These are phyloP conservation scores for Ceratocystiopsis minuta DNA, from an alignment of 2,329 filamentous ascomycete species.

Conservation along the genomic window DNA sequence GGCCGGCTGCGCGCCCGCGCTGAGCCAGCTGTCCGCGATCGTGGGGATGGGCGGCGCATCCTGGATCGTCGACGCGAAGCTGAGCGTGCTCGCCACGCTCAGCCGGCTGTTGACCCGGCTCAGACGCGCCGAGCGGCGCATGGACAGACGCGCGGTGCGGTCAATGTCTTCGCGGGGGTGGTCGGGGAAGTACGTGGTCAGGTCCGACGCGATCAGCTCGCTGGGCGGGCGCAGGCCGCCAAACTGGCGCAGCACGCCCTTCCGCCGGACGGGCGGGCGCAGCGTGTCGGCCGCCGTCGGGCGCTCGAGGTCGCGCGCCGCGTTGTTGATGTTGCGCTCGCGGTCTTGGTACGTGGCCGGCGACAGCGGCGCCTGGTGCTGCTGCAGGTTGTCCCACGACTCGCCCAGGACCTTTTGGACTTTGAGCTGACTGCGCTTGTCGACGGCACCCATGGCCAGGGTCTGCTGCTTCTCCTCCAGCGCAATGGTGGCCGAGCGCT, in stretches of 20 bases:
- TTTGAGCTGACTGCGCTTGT: slow-evolving; percentile 69
- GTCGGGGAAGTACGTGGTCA: slow-evolving; percentile 94
- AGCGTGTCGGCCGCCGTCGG: slow-evolving; percentile 30
- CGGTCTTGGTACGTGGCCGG: slow-evolving; percentile 57
- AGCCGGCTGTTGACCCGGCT: slow-evolving; percentile 86
- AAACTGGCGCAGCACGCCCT: slow-evolving; percentile 55
- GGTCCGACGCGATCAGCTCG: slow-evolving; percentile 89
- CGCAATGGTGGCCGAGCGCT: slow-evolving; percentile 75
- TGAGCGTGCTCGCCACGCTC: slow-evolving; percentile 84
- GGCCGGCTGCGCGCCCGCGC: slow-evolving; percentile 31
- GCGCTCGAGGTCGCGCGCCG: slow-evolving; percentile 39
- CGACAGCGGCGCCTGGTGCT: slow-evolving; percentile 55
- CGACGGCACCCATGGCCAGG: slow-evolving; percentile 44
- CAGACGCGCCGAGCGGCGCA: slow-evolving; percentile 74
- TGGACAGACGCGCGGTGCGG: slow-evolving; percentile 80
- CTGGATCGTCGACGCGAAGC: slow-evolving; percentile 77
- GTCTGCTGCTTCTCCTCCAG: slow-evolving; percentile 65
- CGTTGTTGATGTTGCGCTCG: slow-evolving; percentile 45
- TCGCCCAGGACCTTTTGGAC: slow-evolving; percentile 80
- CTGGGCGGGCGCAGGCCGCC: slow-evolving; percentile 86
- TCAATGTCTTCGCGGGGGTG: slow-evolving; percentile 90
- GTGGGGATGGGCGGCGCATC: slow-evolving; percentile 91
- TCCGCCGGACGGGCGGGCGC: slow-evolving; percentile 25
- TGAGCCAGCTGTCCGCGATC: slow-evolving; percentile 87
- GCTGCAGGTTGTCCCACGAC: slow-evolving; percentile 60